Evolutionary conservation across 2,329 filamentous ascomycete species (phyloP).

Genomic region (Parastagonospora nodorum): DNA sequence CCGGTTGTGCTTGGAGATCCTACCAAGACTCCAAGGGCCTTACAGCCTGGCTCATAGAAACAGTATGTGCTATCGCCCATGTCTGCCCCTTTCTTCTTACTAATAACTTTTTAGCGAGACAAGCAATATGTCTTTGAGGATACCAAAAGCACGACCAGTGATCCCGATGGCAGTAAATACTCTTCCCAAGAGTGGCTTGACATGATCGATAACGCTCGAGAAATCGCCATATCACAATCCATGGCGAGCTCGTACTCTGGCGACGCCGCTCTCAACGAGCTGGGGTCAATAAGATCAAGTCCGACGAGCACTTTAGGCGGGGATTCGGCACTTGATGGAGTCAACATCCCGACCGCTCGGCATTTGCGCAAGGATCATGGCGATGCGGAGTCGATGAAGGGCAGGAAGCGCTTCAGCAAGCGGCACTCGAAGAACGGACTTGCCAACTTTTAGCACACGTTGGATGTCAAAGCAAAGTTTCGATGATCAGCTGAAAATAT

Average conservation of each 20-base stretch:
- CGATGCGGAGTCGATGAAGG: conserved; percentile 61
- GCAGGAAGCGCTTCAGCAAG: conserved; percentile 78
- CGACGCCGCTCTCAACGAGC: conserved; percentile 52
- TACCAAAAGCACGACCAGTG: conserved; percentile 71
- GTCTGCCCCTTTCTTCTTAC: background rate
- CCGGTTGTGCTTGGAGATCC: conserved; percentile 78
- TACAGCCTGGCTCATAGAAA: conserved; percentile 88
- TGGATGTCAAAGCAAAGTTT: no score
- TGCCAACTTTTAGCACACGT: conserved; percentile 70
- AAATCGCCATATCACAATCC: conserved; percentile 78
- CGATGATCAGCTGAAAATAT: no score
- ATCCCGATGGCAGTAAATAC: conserved; percentile 66
- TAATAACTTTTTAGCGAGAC: conserved; percentile 66
- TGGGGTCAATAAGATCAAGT: conserved; percentile 69
- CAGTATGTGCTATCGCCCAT: conserved; percentile 65
- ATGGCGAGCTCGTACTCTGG: conserved; percentile 68
- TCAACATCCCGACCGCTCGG: conserved; percentile 59
- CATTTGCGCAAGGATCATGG: conserved; percentile 54
- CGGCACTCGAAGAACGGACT: conserved; percentile 94
- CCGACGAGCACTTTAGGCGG: conserved; percentile 74
- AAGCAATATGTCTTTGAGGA: conserved; percentile 95
- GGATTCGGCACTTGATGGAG: conserved; percentile 47
- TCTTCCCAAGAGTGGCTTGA: conserved; percentile 92
- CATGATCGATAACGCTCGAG: conserved; percentile 81
- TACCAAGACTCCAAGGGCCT: conserved; percentile 86